These are phyloP conservation scores for Berberis vulgaris DNA, from an alignment of 164 flowering plant species.

Conservation along the genomic window DNA sequence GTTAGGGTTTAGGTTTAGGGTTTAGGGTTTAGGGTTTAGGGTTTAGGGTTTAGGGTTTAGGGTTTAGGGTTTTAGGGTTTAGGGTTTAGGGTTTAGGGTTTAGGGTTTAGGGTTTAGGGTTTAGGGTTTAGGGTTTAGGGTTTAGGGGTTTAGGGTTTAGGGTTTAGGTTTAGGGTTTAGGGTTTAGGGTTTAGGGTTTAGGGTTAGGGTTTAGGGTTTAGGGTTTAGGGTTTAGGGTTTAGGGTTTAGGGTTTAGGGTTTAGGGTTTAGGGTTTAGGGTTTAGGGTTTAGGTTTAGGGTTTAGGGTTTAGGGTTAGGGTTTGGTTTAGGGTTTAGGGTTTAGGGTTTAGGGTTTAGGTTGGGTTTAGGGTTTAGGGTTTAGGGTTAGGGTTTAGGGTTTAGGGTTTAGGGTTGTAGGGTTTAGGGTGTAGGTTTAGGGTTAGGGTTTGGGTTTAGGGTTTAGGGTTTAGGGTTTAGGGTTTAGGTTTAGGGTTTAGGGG, in stretches of 20 bases:
- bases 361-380: slow-evolving; percentile 17
- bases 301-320: slow-evolving; percentile 14
- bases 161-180: slow-evolving; percentile 14
- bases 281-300: slow-evolving; percentile 8
- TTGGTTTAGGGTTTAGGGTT: slow-evolving; percentile 13
- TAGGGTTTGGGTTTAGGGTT: slow-evolving; percentile 21
- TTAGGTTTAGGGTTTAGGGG: slow-evolving; percentile 11
- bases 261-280: slow-evolving; percentile 12
- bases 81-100: slow-evolving; percentile 9
- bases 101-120: slow-evolving; percentile 9
- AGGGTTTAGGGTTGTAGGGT: slow-evolving; percentile 18
- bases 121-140: slow-evolving; percentile 9
- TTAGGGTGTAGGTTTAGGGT: slow-evolving; percentile 17
- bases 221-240: slow-evolving; percentile 9
- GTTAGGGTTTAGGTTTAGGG: slow-evolving; percentile 8
- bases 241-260: slow-evolving; percentile 9
- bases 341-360: slow-evolving; percentile 17
- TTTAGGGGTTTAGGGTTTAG: slow-evolving; percentile 13
- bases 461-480: slow-evolving; percentile 14
- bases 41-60: slow-evolving; percentile 6
- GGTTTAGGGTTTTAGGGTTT: slow-evolving; percentile 9
- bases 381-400: slow-evolving; percentile 17
- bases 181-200: slow-evolving; percentile 8
- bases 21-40: slow-evolving; percentile 5
- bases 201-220: slow-evolving; percentile 8